phyloP scores from a whole-genome alignment of 2,329 filamentous ascomycete genomes.

The Ceratocystis huliohia region DNA sequence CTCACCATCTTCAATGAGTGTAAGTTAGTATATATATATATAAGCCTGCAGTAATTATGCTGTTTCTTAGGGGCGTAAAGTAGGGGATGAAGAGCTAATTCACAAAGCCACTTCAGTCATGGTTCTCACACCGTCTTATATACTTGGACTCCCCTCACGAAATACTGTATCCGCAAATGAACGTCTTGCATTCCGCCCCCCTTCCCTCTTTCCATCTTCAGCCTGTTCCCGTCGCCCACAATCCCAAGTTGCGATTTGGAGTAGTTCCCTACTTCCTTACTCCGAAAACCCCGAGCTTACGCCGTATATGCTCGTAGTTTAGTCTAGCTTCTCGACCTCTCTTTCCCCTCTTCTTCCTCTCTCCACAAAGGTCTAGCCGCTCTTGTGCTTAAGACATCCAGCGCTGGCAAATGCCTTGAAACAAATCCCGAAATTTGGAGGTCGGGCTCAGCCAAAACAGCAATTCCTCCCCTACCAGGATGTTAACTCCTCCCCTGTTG shows the following conservation, averaged over 20 bases:
- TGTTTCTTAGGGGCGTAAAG: not conserved
- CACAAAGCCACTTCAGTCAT: not conserved
- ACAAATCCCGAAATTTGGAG: not conserved
- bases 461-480: not conserved
- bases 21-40: not conserved
- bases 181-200: not conserved
- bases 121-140: not conserved
- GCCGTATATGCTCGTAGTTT: not conserved
- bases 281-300: constrained; percentile 7
- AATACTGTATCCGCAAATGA: not conserved
- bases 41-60: not conserved
- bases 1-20: constrained; percentile 12
- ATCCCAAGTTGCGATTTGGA: not conserved
- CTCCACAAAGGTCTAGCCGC: not conserved
- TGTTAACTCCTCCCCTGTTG: not conserved
- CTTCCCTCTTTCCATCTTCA: not conserved
- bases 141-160: not conserved
- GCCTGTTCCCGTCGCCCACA: not conserved
- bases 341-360: not conserved
- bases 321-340: not conserved
- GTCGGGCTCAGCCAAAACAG: not conserved
- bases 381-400: not conserved
- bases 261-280: not conserved
- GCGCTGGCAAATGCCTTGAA: not conserved
- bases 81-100: not conserved